Evolutionary conservation across 1,284 basidiomycete species (phyloP), one percentile per base, ranked within the genome.

Genomic region (Jaminaea rosea): DNA sequence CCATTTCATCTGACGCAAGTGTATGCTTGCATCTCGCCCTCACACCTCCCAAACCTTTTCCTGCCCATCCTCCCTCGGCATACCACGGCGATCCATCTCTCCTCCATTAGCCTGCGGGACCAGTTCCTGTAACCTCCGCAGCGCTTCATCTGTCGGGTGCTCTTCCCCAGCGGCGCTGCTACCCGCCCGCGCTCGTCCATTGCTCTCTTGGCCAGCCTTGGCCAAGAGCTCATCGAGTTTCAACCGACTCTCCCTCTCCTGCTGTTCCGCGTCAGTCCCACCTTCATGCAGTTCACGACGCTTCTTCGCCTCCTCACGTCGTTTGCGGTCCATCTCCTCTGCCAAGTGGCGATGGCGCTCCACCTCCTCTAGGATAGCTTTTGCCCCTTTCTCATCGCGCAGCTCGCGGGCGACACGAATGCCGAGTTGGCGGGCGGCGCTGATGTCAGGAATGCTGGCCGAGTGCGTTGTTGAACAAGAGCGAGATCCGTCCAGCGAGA

Each of bases 21-120:
- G n/a, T n/a, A n/a, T n/a, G n/a, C n/a, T n/a, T n/a, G n/a, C n/a
- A n/a, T n/a, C n/a, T 6, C 4, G 4, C 23, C 3, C 4, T 23
- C 46, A 73, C 9, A 73, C 70, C 52, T 73, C 70, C 70, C 70
- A 73, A 23, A 60, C 70, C 52, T 73, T 73, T 5, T 61, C 52
- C 59, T 69, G 59, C 7, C 70, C 70, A 48, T 73, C 70, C 11
- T 65, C 65, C 17, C 70, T 56, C 15, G 67, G 61, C 13, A 67
- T 48, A 31, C 56, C 56, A 13, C 70, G 50, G 17, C 69, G 56
- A 41, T 73, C 70, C 36, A 70, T 53, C 53, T 73, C 58, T 3
- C 52, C 49, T 15, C 31, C 21, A 21, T 28, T 47, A 49, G 28
- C 48, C n/a, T 13, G 10, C 17, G 23, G 8, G 2, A 45, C 45